A percentile compares a stretch with the other conserved stretches of the same genome.
Evolutionary conservation across 441 rosid genomes (phyloP).

Genomic region (Melianthus villosus): DNA sequence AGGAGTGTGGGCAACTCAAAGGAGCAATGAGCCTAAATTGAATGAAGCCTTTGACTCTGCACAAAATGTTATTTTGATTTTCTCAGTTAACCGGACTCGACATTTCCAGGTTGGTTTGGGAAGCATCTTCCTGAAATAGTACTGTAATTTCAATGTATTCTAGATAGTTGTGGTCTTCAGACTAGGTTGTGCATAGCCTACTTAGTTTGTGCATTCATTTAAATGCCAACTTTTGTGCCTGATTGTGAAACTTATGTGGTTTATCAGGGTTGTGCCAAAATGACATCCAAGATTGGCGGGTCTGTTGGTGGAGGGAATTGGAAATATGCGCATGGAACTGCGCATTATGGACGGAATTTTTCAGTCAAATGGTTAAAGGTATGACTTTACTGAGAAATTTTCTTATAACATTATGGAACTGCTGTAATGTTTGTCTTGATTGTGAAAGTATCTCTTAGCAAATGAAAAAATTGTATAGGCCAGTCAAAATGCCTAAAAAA

Average conservation of each 20-base stretch:
- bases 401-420: not conserved
- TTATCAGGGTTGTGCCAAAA: slow-evolving; percentile 91
- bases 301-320: slow-evolving; percentile 81
- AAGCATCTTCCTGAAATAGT: slow-evolving; percentile 5
- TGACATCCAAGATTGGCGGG: slow-evolving; percentile 92
- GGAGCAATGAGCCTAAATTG: slow-evolving; percentile 93
- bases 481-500: no score
- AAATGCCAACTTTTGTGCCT: slow-evolving; percentile 4
- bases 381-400: not conserved
- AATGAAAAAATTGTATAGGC: no score
- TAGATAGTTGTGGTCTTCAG: not conserved
- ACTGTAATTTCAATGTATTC: slow-evolving; percentile 2
- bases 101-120: slow-evolving; percentile 74
- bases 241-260: slow-evolving; percentile 8
- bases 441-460: no score
- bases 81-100: slow-evolving; percentile 90
- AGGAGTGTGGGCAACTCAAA: slow-evolving; percentile 99
- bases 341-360: slow-evolving; percentile 90
- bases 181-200: not conserved
- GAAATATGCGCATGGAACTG: slow-evolving; percentile 98
- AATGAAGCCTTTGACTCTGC: slow-evolving; percentile 91
- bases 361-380: slow-evolving; percentile 99
- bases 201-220: not conserved
- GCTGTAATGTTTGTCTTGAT: not conserved
- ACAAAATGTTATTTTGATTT: slow-evolving; percentile 79